A percentile compares a stretch with the other conserved stretches of the same genome.
phyloP scores from a whole-genome alignment of 2,329 filamentous ascomycete species.

The Ophiostoma australiae region DNA sequence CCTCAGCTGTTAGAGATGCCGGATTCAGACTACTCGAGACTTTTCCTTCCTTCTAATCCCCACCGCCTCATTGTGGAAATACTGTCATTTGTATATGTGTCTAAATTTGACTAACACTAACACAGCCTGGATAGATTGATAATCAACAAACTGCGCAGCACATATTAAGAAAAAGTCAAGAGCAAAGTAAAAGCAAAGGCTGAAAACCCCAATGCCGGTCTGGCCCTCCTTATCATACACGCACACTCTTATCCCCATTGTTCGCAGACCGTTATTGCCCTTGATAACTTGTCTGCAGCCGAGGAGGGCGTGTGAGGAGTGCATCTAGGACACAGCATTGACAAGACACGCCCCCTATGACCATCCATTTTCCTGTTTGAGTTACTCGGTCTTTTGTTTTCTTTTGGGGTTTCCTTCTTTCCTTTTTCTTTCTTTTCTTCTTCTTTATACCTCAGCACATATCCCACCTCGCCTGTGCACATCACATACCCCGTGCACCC shows the following conservation, averaged over 20 bases:
- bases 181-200: not conserved
- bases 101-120: not conserved
- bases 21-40: not conserved
- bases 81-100: not conserved
- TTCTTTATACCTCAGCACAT: not conserved
- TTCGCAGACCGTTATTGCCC: not conserved
- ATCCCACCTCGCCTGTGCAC: not conserved
- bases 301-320: slow-evolving; percentile 1
- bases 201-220: not conserved
- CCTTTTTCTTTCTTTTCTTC: not conserved
- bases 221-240: not conserved
- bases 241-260: not conserved
- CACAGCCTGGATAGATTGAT: not conserved
- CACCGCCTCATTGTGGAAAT: not conserved
- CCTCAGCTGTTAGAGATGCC: not conserved
- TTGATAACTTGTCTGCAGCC: not conserved
- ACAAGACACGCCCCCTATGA: not conserved
- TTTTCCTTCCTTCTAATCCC: not conserved
- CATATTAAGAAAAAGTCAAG: not conserved
- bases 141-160: not conserved
- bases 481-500: not conserved
- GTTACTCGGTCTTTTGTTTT: not conserved
- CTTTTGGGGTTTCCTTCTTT: not conserved
- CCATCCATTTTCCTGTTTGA: slow-evolving; percentile 1
- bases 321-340: not conserved